A percentile compares a stretch with the other conserved stretches of the same genome.
Conservation (phyloP, 768 basidiomycete species). For the Cytidiella melzeri region DNA sequence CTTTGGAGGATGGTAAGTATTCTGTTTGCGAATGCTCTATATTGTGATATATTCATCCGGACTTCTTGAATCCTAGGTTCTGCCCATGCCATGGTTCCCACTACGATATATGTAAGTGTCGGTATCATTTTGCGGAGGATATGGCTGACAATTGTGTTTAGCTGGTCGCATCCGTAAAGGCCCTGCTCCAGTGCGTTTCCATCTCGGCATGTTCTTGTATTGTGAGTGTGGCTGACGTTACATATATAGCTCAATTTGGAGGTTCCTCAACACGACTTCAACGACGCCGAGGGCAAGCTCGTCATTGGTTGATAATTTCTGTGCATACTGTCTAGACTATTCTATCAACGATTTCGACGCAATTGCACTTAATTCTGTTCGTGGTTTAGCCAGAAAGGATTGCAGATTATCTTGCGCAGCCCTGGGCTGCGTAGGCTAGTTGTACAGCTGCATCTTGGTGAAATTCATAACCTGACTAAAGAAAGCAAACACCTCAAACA, state of each 20-base stretch:
- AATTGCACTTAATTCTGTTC: neutral
- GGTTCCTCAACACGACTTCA: constrained; percentile 84
- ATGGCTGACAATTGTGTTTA: constrained; percentile 24
- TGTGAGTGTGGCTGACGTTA: constrained; percentile 8
- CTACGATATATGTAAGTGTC: constrained; percentile 83
- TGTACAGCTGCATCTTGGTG: neutral
- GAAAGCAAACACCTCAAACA: too few species aligned
- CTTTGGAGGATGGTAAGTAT: constrained; percentile 90
- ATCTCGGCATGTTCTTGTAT: neutral
- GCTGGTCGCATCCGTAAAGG: constrained; percentile 95
- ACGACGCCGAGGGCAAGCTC: constrained; percentile 81
- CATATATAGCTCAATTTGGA: constrained; percentile 79
- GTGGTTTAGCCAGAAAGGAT: neutral
- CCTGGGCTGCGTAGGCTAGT: neutral
- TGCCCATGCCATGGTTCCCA: constrained; percentile 99
- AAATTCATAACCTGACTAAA: neutral
- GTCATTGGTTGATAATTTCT: constrained; percentile 60
- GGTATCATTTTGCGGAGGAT: constrained; percentile 1
- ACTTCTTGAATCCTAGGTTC: constrained; percentile 49
- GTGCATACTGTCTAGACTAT: constrained; percentile 9
- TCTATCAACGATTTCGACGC: constrained; percentile 1
- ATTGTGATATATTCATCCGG: neutral
- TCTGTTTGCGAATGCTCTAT: neutral
- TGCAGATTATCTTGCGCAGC: neutral
- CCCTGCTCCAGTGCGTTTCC: constrained; percentile 78